Base-by-base conservation (phyloP, 176 grass and related monocot genomes). In the Musa itinerans region DNA sequence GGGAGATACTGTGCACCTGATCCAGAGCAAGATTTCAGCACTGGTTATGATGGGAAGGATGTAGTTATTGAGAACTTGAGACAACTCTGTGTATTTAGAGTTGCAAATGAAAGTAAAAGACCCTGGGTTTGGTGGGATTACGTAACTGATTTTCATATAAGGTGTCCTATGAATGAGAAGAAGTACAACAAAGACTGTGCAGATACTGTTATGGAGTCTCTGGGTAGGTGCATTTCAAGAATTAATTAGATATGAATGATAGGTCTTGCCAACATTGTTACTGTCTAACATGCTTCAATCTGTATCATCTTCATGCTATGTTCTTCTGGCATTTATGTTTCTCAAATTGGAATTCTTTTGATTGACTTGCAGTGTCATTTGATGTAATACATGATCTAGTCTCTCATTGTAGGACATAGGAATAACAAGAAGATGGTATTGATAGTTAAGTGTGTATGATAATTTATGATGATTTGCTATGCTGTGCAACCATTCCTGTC, bases 81-180 rank as follows among this genome's bases (percentile, higher is more conserved):
- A 84, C 93, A 97, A 72, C 89, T 97, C 49, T 97, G 93, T 84
- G 90, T 97, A 54, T 97, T 83, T 77, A 88, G 86, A 72, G 85
- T 89, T 81, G 90, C 87, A 72, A 93, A 85, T 79, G 90, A 93
- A 77, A 85, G 73, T 59, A 90, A 90, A 86, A 87, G 68, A 55
- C 79, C 89, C 27, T 97, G 93, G 93, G 73, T 85, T 78, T 97
- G 93, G 93, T 97, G 93, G 93, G 93, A 97, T 86, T 97, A 97
- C 85, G 90, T 78, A 16, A 90, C 93, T 72, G 93, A 97, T 97
- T 97, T 97, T 85, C 90, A 97, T 83, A 97, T 97, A 69, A 90
- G 93, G 63, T 97, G 93, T 71, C 93, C 93, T 10, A 97, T 97
- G 93, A 93, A 97, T 83, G 93, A 93, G 25, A 97, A 93, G 61